Conservation (phyloP, 148 eudicot genomes). For the Camellia lanceoleosa region DNA sequence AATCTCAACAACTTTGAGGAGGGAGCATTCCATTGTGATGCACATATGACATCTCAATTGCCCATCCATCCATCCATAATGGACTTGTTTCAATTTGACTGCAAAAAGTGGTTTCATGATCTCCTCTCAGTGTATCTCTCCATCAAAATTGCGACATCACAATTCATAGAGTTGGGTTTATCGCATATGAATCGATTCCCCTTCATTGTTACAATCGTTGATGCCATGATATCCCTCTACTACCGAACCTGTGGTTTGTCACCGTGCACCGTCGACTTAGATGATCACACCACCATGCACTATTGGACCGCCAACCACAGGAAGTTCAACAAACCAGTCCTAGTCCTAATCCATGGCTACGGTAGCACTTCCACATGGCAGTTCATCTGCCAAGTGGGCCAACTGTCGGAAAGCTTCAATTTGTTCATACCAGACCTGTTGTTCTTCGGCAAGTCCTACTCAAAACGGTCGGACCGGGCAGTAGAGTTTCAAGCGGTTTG, state of each 20-base stretch:
- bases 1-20: no score
- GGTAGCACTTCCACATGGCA: conserved; percentile 60
- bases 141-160: not conserved
- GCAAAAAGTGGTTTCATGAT: not conserved
- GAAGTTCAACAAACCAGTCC: conserved; percentile 37
- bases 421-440: conserved; percentile 65
- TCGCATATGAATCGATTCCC: conserved; percentile 23
- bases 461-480: conserved; percentile 34
- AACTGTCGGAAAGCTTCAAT: conserved; percentile 42
- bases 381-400: conserved; percentile 30
- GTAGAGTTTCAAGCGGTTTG: conserved; percentile 56
- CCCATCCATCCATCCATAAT: no score
- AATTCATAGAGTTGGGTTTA: not conserved
- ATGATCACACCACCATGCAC: conserved; percentile 48
- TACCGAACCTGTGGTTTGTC: conserved; percentile 36
- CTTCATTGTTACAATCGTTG: conserved; percentile 24
- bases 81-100: no score
- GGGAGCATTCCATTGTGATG: no score
- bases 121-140: conserved; percentile 22
- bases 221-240: conserved; percentile 32
- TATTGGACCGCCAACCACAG: conserved; percentile 40
- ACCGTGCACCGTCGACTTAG: conserved; percentile 42
- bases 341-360: conserved; percentile 58
- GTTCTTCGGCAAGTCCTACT: conserved; percentile 56
- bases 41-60: no score